Evolutionary conservation across 1,284 basidiomycete genomes (phyloP).

Genomic region (Erythrobasidium hasegawianum): DNA sequence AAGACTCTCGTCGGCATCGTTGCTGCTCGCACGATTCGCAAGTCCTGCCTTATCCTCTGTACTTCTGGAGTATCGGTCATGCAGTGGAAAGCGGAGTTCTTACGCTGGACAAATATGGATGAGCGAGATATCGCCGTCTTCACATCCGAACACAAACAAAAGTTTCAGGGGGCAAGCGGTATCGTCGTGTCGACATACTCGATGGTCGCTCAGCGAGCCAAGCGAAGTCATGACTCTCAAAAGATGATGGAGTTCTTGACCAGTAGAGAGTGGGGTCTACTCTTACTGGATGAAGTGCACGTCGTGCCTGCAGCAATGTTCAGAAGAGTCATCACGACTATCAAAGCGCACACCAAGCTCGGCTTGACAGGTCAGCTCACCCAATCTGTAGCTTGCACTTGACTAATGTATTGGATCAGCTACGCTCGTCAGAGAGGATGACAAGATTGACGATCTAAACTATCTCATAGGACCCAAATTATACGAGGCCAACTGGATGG

Average conservation of each 20-base stretch:
- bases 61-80: slow-evolving; percentile 95
- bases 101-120: slow-evolving; percentile 94
- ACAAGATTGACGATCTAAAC: slow-evolving; percentile 97
- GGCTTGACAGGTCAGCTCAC: slow-evolving; percentile 72
- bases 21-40: slow-evolving; percentile 98
- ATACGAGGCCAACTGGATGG: slow-evolving; percentile 99
- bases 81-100: slow-evolving; percentile 96
- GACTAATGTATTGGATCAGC: slow-evolving; percentile 54
- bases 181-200: slow-evolving; percentile 97
- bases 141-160: slow-evolving; percentile 93
- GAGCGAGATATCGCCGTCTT: slow-evolving; percentile 93
- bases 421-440: slow-evolving; percentile 96
- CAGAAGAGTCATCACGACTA: slow-evolving; percentile 87
- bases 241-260: slow-evolving; percentile 99
- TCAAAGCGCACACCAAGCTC: slow-evolving; percentile 95
- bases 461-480: slow-evolving; percentile 99
- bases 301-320: slow-evolving; percentile 98
- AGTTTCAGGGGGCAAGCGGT: slow-evolving; percentile 90
- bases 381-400: too few relatives aligned
- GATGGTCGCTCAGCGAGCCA: slow-evolving; percentile 95
- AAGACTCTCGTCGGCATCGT: slow-evolving; percentile 99
- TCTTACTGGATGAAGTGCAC: slow-evolving; percentile 92
- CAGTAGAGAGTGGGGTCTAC: slow-evolving; percentile 92
- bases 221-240: slow-evolving; percentile 91
- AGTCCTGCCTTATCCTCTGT: slow-evolving; percentile 95